Conservation (phyloP, 495 filamentous ascomycete genomes). For the Darksidea phi region DNA sequence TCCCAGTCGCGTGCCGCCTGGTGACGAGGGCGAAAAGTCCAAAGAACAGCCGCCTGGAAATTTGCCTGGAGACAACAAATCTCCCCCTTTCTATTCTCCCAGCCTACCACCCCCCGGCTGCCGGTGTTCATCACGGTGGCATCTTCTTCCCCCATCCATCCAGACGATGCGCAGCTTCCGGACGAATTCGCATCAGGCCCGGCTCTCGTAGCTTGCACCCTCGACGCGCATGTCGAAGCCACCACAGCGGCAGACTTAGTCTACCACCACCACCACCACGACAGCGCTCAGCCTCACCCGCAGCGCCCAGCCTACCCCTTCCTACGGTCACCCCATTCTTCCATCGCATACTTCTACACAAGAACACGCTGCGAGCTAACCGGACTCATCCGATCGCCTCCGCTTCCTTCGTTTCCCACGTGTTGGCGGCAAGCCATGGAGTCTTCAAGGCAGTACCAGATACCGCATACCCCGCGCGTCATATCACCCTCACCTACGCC, state of each 20-base stretch:
- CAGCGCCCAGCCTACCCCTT: constrained; percentile 11
- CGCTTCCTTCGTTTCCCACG: constrained; percentile 30
- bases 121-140: constrained; percentile 21
- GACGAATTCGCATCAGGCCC: constrained; percentile 23
- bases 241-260: not conserved
- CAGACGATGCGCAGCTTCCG: constrained; percentile 33
- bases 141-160: constrained; percentile 8
- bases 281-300: not conserved
- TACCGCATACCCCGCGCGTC: constrained; percentile 46
- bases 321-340: constrained; percentile 7
- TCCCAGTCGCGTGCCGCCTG: not conserved
- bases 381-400: constrained; percentile 33
- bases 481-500: constrained; percentile 50
- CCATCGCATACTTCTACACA: constrained; percentile 27
- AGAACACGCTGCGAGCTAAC: constrained; percentile 24
- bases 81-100: constrained; percentile 1
- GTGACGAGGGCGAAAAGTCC: constrained; percentile 1
- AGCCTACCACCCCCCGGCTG: constrained; percentile 5
- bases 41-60: not conserved
- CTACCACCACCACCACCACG: not conserved
- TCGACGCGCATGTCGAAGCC: constrained; percentile 23
- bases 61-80: not conserved
- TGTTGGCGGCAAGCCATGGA: constrained; percentile 39
- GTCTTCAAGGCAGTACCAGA: constrained; percentile 39
- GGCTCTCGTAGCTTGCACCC: constrained; percentile 18